Evolutionary conservation across 1,284 basidiomycete genomes (phyloP).

Genomic region (Coniophora puteana): DNA sequence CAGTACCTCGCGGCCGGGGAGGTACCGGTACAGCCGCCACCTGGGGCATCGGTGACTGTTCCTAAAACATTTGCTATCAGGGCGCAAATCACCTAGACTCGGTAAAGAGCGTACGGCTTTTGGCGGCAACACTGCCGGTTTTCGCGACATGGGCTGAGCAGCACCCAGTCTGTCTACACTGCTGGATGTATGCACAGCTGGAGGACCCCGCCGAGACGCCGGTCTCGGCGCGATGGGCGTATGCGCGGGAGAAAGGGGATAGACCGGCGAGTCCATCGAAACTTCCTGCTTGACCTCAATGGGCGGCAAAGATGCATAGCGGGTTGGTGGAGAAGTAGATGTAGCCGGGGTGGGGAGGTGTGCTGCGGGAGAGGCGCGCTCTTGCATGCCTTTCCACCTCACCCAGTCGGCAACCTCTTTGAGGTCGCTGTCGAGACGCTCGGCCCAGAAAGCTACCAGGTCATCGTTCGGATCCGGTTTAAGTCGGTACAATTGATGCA

Average conservation of each 20-base stretch:
- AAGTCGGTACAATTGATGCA: conserved; percentile 17
- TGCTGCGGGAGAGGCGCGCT: no score
- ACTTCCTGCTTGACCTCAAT: conserved; percentile 25
- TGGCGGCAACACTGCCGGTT: neutral
- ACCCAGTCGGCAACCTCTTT: conserved; percentile 22
- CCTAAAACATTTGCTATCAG: no score
- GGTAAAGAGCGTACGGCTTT: neutral
- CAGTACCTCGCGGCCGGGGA: no score
- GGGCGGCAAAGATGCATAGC: conserved; percentile 21
- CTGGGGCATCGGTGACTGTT: no score
- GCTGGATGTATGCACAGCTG: neutral
- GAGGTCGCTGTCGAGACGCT: conserved; percentile 17
- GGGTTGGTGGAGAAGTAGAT: conserved; percentile 19
- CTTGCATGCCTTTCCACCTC: no score
- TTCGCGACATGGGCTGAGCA: no score
- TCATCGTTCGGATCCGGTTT: conserved; percentile 14
- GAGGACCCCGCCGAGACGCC: neutral
- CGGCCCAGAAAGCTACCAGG: conserved; percentile 24
- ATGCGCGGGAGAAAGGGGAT: neutral
- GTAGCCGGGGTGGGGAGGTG: conserved; percentile 25
- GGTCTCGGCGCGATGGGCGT: neutral
- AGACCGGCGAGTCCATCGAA: conserved; percentile 6
- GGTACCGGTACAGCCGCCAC: no score
- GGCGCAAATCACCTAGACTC: no score
- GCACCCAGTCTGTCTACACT: neutral